Percentiles rank a stretch among this genome's conserved stretches.
Evolutionary conservation across 2,329 filamentous ascomycete species (phyloP).

Genomic region (Monilinia aucupariae): DNA sequence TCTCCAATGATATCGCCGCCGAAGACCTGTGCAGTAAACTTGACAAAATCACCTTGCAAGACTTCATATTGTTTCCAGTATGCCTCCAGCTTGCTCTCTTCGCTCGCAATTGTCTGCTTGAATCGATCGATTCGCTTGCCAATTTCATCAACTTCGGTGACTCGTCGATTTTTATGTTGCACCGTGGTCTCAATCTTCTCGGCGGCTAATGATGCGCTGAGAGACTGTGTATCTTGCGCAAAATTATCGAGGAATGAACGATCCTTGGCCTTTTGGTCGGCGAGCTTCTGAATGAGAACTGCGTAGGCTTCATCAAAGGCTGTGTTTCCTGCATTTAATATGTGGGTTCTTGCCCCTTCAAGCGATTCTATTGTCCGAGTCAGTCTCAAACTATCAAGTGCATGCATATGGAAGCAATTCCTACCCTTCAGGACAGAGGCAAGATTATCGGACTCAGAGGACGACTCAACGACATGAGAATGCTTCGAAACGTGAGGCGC

Average conservation of each 20-base stretch:
- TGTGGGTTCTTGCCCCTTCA: slow-evolving; percentile 20
- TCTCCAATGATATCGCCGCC: slow-evolving; percentile 21
- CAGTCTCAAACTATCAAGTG: background rate
- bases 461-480: background rate
- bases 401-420: background rate
- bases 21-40: slow-evolving; percentile 24
- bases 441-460: background rate
- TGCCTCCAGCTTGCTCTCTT: slow-evolving; percentile 24
- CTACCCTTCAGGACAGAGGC: background rate
- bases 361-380: slow-evolving; percentile 24
- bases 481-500: background rate
- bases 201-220: slow-evolving; percentile 23
- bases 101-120: slow-evolving; percentile 23
- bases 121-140: slow-evolving; percentile 26
- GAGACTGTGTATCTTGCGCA: background rate
- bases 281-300: slow-evolving; percentile 18
- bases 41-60: slow-evolving; percentile 28
- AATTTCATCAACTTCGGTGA: slow-evolving; percentile 22
- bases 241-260: slow-evolving; percentile 21
- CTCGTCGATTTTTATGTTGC: slow-evolving; percentile 20
- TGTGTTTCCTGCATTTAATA: slow-evolving; percentile 15
- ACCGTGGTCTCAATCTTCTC: slow-evolving; percentile 25
- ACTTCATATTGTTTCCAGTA: slow-evolving; percentile 32
- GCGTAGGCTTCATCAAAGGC: slow-evolving; percentile 23
- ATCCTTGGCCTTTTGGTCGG: slow-evolving; percentile 11